Percentiles rank a stretch among this genome's conserved stretches.
Evolutionary conservation across 169 alveolate species (phyloP).

Genomic region (Cryptosporidium ubiquitum): DNA sequence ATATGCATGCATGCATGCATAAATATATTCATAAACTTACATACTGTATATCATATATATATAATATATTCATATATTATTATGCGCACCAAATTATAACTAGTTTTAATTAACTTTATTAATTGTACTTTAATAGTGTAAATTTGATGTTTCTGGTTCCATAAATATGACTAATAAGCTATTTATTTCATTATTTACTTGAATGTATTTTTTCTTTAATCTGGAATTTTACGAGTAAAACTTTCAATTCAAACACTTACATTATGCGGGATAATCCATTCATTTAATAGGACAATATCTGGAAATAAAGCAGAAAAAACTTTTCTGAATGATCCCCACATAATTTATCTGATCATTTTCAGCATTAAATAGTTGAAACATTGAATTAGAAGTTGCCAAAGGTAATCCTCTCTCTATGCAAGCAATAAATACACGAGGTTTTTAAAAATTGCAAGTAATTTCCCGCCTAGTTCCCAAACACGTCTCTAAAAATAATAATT

Average conservation of each 20-base stretch:
- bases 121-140: no score
- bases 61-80: no score
- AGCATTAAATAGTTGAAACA: not conserved
- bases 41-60: no score
- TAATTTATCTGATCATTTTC: not conserved
- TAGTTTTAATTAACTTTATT: not conserved
- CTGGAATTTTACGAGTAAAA: no score
- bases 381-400: not conserved
- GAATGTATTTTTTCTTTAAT: no score
- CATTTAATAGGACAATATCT: no score
- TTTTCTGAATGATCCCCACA: not conserved
- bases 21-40: no score
- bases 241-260: not conserved
- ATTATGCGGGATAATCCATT: no score
- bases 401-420: conserved; percentile 4
- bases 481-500: conserved; percentile 20
- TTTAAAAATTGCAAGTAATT: conserved; percentile 3
- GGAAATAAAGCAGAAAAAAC: not conserved
- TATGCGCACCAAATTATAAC: not conserved
- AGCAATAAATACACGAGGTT: not conserved
- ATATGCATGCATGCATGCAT: not conserved
- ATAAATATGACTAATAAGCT: not conserved
- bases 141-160: no score
- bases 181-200: no score
- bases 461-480: conserved; percentile 4